A percentile compares a stretch with the other conserved stretches of the same genome.
Evolutionary conservation across 176 grass and related monocot species (phyloP).

Genomic region (Olyra latifolia): DNA sequence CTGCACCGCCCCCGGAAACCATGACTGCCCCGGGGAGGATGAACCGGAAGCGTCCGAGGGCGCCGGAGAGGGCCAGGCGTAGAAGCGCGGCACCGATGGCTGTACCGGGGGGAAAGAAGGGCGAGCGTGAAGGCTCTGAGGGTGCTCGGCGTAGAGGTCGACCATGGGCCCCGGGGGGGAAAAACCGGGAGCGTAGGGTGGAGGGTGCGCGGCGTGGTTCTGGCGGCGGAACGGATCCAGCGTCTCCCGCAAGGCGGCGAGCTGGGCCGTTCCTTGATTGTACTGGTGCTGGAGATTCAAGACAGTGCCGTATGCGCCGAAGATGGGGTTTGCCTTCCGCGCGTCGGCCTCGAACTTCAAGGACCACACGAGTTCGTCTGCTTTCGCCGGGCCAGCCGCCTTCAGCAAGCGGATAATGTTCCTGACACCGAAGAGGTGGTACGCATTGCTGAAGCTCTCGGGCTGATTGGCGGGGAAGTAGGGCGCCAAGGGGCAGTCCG

Average conservation of each 20-base stretch:
- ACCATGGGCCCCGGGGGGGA: too few relatives aligned
- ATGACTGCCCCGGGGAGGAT: too few relatives aligned
- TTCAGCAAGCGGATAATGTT: conserved; percentile 16
- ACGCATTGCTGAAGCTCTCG: conserved; percentile 27
- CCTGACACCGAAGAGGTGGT: conserved; percentile 41
- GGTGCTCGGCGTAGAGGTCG: too few relatives aligned
- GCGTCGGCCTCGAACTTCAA: conserved; percentile 31
- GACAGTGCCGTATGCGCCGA: conserved; percentile 12
- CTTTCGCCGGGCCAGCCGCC: background rate
- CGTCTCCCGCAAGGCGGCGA: background rate
- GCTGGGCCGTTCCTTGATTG: background rate
- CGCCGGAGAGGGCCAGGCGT: too few relatives aligned
- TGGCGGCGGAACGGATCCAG: background rate
- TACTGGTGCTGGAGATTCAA: background rate
- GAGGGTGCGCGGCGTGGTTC: too few relatives aligned
- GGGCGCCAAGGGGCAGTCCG: conserved; percentile 34
- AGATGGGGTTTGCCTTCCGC: conserved; percentile 13
- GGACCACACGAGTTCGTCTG: conserved; percentile 22
- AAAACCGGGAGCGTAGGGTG: too few relatives aligned
- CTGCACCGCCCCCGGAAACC: too few relatives aligned
- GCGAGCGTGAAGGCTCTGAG: too few relatives aligned
- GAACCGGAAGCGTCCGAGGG: too few relatives aligned
- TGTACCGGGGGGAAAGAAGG: too few relatives aligned
- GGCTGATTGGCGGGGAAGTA: conserved; percentile 39
- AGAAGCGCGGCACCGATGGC: too few relatives aligned